These are phyloP conservation scores for barley (Hordeum vulgare) DNA, from an alignment of 176 grass and related monocot genomes.

Conservation along the genomic window DNA sequence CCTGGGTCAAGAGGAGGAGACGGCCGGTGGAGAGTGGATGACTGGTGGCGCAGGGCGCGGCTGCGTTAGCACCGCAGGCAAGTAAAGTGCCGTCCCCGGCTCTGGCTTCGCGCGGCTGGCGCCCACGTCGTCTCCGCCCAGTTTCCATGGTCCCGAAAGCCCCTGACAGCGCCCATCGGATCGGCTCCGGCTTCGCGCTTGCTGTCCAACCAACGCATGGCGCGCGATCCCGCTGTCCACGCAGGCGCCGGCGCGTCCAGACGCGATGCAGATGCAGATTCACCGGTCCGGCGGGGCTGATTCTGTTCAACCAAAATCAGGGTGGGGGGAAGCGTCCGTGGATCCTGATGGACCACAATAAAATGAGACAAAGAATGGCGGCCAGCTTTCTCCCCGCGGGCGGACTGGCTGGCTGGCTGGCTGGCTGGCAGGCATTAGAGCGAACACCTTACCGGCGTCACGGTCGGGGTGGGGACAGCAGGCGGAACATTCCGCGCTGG, in stretches of 20 bases:
- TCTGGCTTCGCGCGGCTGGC: slow-evolving; percentile 20
- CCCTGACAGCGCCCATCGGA: background rate
- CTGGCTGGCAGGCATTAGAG: background rate
- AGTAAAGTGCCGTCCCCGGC: slow-evolving; percentile 19
- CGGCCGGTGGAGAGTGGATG: background rate
- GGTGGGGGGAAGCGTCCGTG: background rate
- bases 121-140: slow-evolving; percentile 17
- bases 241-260: slow-evolving; percentile 11
- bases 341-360: background rate
- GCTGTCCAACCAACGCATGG: background rate
- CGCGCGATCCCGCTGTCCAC: slow-evolving; percentile 2
- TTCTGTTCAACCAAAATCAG: background rate
- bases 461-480: background rate
- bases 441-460: slow-evolving; percentile 22
- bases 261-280: slow-evolving; percentile 25
- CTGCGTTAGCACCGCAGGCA: slow-evolving; percentile 1
- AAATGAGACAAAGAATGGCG: background rate
- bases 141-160: slow-evolving; percentile 34
- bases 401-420: background rate
- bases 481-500: background rate
- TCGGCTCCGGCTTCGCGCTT: background rate
- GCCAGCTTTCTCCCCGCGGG: background rate
- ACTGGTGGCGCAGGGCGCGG: slow-evolving; percentile 33
- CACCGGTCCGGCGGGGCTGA: background rate
- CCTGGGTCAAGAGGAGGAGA: background rate